Base-by-base conservation (phyloP, 208 protist species). In the Wallacemonas sp. region DNA sequence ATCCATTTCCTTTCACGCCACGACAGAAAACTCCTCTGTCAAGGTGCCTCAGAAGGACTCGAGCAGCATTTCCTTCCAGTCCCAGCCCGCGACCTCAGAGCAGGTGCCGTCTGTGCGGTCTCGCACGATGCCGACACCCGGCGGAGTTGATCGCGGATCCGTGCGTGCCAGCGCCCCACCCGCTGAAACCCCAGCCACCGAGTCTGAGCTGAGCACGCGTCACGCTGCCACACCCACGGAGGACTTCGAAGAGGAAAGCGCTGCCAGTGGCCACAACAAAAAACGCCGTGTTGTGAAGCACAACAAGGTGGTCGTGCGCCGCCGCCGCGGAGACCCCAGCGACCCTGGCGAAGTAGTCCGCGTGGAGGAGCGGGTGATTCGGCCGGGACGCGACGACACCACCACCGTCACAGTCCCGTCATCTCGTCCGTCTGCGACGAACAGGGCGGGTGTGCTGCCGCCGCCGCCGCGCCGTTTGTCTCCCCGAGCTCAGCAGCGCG, bases 381-480 rank as follows among this genome's bases (percentile, higher is more conserved):
- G 56, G 2, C 75, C 68, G 14, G 66, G 66, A 8, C 69, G 75
- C 26, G 41, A 42, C 6, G 58, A 45, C 47, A 39, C 28, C 21
- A 24, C 66, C 34, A 58, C 51, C 17, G 22, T 58, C 30, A 58
- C 51, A 14, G 51, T 58, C 15, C 51, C 51, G 15, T 58, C 51
- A 5, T 46, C 55, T 21, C 36, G 55, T 8, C 39, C 39, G 8
- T 47, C 63, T 9, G 42, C 19, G 24, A 68, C 46, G 51, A 58
- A 60, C 33, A 19, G 0, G 24, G 14, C 36, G 2, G 65, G 42
- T 33, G 15, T 24, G 41, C 58, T 14, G 27, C 51, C 74, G 1
- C 66, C 62, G 33, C 79, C 77, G 30, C 81, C 81, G 61, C 44
- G 70, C 19, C 69, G 77, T 8, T 31, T 84, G n/a, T 88, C 81